These are phyloP conservation scores for Eimeria sp. DNA, from an alignment of 169 alveolate species.

Conservation along the genomic window DNA sequence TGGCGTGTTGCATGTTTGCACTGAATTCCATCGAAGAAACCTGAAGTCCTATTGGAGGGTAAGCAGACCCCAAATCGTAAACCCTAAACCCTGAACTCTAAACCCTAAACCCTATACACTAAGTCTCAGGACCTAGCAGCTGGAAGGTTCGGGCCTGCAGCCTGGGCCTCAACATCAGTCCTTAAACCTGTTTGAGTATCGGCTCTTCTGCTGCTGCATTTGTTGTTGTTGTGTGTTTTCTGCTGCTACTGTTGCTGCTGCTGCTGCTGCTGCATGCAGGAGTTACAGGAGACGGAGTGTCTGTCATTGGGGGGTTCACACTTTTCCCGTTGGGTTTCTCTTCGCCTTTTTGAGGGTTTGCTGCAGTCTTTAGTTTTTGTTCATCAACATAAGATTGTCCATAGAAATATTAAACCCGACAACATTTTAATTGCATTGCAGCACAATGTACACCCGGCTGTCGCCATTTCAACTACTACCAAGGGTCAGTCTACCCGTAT, in stretches of 20 bases:
- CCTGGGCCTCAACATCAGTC: neutral
- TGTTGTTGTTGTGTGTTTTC: neutral
- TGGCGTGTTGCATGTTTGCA: conserved; percentile 34
- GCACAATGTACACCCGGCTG: conserved; percentile 70
- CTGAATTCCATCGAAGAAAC: conserved; percentile 35
- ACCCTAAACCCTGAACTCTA: conserved; percentile 48
- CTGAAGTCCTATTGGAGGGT: conserved; percentile 36
- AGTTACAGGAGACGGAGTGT: neutral
- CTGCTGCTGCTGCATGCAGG: too few species aligned
- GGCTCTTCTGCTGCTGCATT: neutral
- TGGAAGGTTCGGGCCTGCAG: neutral
- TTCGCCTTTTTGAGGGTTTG: conserved; percentile 26
- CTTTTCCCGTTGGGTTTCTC: neutral
- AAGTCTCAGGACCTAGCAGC: neutral
- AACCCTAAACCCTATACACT: conserved; percentile 30
- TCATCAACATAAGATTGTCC: conserved; percentile 36
- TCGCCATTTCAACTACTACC: neutral
- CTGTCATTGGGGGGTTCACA: neutral
- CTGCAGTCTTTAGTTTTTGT: conserved; percentile 58
- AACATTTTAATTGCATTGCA: conserved; percentile 81
- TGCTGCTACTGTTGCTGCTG: conserved; percentile 2
- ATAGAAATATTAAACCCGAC: conserved; percentile 82
- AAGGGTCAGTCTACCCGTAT: neutral
- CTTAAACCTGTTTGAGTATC: neutral
- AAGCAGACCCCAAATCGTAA: neutral